A percentile compares a stretch with the other conserved stretches of the same genome.
Evolutionary conservation across 1,284 basidiomycete species (phyloP).

Genomic region (Agaricales sp.): DNA sequence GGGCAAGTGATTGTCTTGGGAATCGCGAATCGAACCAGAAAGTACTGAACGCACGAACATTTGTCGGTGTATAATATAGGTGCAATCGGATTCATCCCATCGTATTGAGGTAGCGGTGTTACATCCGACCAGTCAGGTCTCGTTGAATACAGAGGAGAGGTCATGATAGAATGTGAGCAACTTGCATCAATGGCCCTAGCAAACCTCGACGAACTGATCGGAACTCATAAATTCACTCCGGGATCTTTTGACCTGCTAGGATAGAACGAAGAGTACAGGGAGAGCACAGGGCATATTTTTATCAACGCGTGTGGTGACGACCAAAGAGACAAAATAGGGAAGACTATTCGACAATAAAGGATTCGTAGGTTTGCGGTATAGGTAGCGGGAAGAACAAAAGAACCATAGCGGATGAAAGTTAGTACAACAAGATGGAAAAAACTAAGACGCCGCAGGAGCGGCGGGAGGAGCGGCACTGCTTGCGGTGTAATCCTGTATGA

Average conservation of each 20-base stretch:
- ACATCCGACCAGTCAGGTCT: slow-evolving; percentile 75
- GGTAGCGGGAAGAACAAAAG: background rate
- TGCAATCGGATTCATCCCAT: slow-evolving; percentile 67
- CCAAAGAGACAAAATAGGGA: background rate
- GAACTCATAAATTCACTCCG: background rate
- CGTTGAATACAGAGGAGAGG: slow-evolving; percentile 39
- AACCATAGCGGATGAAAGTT: background rate
- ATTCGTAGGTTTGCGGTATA: background rate
- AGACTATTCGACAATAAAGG: background rate
- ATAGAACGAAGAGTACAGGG: no score
- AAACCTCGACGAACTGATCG: no score
- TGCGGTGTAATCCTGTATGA: slow-evolving; percentile 57
- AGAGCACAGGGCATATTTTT: no score
- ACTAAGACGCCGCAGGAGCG: slow-evolving; percentile 22
- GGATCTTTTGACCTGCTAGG: slow-evolving; percentile 9
- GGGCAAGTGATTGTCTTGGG: slow-evolving; percentile 2
- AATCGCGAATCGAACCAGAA: slow-evolving; percentile 6
- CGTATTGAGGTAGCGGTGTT: slow-evolving; percentile 72
- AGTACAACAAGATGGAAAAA: slow-evolving; percentile 8
- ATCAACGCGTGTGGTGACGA: no score
- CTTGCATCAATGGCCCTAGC: no score
- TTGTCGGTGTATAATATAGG: slow-evolving; percentile 83
- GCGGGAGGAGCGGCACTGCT: slow-evolving; percentile 32
- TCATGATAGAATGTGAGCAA: no score
- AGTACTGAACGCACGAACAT: slow-evolving; percentile 46